phyloP scores from a whole-genome alignment of 2,329 filamentous ascomycete species.

The Aureobasidium namibiae region DNA sequence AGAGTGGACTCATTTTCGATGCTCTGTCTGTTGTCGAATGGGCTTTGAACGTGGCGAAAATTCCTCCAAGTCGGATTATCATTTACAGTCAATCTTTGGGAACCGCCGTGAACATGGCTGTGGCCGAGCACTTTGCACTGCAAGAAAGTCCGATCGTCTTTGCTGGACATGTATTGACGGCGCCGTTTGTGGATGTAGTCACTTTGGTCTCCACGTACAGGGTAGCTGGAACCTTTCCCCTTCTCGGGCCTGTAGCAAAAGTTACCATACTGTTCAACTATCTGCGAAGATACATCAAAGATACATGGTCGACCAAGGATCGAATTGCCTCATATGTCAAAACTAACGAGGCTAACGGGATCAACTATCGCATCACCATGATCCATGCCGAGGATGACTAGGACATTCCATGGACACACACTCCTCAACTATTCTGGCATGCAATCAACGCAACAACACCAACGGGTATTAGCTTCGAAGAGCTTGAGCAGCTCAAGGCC shows the following conservation, averaged over 20 bases:
- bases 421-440: conserved; percentile 45
- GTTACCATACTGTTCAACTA: conserved; percentile 40
- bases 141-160: conserved; percentile 40
- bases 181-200: conserved; percentile 48
- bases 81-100: conserved; percentile 54
- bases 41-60: conserved; percentile 43
- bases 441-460: conserved; percentile 43
- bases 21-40: conserved; percentile 46
- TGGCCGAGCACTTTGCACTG: conserved; percentile 36
- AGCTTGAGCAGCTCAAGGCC: conserved; percentile 39
- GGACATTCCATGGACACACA: conserved; percentile 45
- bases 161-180: conserved; percentile 48
- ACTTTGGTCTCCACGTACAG: conserved; percentile 50
- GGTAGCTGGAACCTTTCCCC: conserved; percentile 46
- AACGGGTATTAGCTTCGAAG: conserved; percentile 32
- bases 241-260: conserved; percentile 44
- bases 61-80: conserved; percentile 49
- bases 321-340: conserved; percentile 40
- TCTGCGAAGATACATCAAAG: conserved; percentile 40
- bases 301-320: conserved; percentile 46
- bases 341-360: conserved; percentile 24
- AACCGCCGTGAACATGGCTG: conserved; percentile 42
- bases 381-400: conserved; percentile 47
- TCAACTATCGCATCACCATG: conserved; percentile 38
- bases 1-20: conserved; percentile 47